phyloP scores from a whole-genome alignment of 2,329 filamentous ascomycete genomes.

The Epichloe gansuensis region DNA sequence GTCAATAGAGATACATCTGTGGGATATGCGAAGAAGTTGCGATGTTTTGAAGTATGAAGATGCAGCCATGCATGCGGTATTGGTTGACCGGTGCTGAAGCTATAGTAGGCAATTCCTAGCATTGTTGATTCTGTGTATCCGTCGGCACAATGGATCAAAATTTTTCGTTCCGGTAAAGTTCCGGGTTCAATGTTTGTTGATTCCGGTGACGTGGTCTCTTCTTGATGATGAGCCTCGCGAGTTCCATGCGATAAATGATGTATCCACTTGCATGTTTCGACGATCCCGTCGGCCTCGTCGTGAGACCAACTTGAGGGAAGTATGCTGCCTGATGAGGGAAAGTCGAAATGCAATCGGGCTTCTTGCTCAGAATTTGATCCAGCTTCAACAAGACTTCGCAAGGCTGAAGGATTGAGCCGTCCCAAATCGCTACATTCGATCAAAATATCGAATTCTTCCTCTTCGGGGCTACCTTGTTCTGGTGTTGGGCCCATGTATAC shows the following conservation, averaged over 20 bases:
- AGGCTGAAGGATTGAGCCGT: constrained; percentile 54
- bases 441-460: constrained; percentile 63
- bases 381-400: constrained; percentile 48
- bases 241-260: constrained; percentile 67
- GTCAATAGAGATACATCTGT: constrained; percentile 78
- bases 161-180: constrained; percentile 41
- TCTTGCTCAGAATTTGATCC: constrained; percentile 30
- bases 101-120: constrained; percentile 81
- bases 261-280: constrained; percentile 85
- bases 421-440: constrained; percentile 86
- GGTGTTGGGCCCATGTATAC: constrained; percentile 86
- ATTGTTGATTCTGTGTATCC: constrained; percentile 93
- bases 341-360: constrained; percentile 42
- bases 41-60: constrained; percentile 65
- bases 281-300: constrained; percentile 67
- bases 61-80: constrained; percentile 79
- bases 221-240: constrained; percentile 21
- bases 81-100: constrained; percentile 74
- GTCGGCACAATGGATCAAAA: constrained; percentile 87
- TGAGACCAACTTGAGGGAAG: constrained; percentile 75
- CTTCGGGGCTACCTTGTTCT: constrained; percentile 47
- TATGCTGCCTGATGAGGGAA: constrained; percentile 90
- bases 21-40: constrained; percentile 95
- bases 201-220: neutral
- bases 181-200: constrained; percentile 8